These are phyloP conservation scores for Microglena sp. DNA, from an alignment of 139 green algal genomes.

Conservation along the genomic window DNA sequence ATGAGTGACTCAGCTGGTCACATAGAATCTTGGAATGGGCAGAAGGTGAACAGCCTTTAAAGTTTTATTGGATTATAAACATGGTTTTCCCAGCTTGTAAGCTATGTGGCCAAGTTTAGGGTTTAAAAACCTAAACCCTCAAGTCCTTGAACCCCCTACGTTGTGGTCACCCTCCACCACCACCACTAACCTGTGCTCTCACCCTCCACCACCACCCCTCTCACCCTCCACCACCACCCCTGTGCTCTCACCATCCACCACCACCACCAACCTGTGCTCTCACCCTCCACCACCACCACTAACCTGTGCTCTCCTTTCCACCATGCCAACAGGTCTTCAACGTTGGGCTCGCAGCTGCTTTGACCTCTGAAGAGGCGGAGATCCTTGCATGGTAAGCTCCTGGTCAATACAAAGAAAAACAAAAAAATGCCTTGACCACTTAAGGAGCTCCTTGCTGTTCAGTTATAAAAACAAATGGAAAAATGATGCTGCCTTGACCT, in stretches of 20 bases:
- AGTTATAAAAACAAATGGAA: too few species aligned
- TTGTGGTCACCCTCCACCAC: neutral
- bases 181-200: neutral
- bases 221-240: neutral
- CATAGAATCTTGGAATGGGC: too few species aligned
- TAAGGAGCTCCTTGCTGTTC: too few species aligned
- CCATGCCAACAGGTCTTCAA: conserved; percentile 83
- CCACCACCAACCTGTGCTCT: neutral
- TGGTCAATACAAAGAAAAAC: too few species aligned
- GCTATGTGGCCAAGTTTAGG: too few species aligned
- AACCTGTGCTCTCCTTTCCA: conserved; percentile 19
- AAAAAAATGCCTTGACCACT: too few species aligned
- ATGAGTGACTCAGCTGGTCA: too few species aligned
- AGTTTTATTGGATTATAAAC: too few species aligned
- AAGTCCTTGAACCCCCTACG: neutral
- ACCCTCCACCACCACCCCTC: neutral
- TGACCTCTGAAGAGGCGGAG: conserved; percentile 56
- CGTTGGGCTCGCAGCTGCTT: conserved; percentile 48
- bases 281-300: conserved; percentile 44
- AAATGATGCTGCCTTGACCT: too few species aligned
- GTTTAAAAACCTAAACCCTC: too few species aligned
- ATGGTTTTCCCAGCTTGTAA: too few species aligned
- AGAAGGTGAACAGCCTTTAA: too few species aligned
- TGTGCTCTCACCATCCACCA: neutral
- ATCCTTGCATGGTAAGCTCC: conserved; percentile 38